These are phyloP conservation scores for Skeletonema menzelii DNA, from an alignment of 108 stramenopile species.

Conservation along the genomic window DNA sequence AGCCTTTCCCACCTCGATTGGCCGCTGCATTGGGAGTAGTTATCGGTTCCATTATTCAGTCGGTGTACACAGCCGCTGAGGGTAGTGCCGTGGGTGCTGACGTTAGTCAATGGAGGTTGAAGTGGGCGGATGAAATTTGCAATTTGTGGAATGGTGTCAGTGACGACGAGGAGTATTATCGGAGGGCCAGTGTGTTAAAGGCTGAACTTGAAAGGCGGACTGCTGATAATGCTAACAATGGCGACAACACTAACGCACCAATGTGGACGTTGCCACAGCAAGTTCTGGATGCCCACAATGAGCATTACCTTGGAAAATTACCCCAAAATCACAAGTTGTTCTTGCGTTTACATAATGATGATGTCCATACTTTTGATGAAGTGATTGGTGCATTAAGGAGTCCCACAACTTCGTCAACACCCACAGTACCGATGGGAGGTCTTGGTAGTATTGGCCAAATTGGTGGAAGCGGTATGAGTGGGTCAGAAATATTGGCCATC, in stretches of 20 bases:
- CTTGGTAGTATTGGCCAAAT: conserved; percentile 33
- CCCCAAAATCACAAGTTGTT: conserved; percentile 59
- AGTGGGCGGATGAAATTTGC: conserved; percentile 80
- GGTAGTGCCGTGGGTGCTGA: conserved; percentile 82
- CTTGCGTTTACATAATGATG: conserved; percentile 94
- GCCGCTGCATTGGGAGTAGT: conserved; percentile 78
- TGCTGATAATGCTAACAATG: not conserved
- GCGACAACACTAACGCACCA: not conserved
- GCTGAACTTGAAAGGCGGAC: not conserved
- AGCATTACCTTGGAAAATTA: conserved; percentile 19
- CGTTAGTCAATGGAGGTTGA: conserved; percentile 72
- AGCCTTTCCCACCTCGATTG: conserved; percentile 59
- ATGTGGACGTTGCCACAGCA: conserved; percentile 36
- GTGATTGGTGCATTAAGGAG: conserved; percentile 82
- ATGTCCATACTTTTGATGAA: conserved; percentile 95
- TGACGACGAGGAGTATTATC: conserved; percentile 64
- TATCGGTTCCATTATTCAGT: conserved; percentile 76
- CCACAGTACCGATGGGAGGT: conserved; percentile 29
- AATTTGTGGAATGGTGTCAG: conserved; percentile 60
- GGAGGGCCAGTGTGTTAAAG: conserved; percentile 20
- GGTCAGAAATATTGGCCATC: conserved; percentile 12
- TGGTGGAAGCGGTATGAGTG: conserved; percentile 38
- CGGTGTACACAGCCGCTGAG: conserved; percentile 63
- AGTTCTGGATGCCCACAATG: conserved; percentile 30
- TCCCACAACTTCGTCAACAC: not conserved